These are phyloP conservation scores for Tetrahymena elliotti DNA, from an alignment of 73 alveolate genomes.

Conservation along the genomic window DNA sequence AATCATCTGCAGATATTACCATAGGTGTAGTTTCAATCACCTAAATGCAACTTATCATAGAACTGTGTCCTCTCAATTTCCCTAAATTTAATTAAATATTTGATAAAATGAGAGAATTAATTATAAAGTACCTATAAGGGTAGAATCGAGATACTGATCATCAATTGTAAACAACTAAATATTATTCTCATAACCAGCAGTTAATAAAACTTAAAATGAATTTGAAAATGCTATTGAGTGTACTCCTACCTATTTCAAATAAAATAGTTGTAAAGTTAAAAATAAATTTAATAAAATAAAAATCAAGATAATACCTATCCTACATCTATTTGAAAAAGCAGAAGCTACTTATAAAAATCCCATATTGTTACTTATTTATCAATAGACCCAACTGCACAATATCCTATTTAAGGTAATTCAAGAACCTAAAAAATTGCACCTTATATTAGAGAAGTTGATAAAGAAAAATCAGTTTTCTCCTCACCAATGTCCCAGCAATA, in stretches of 20 bases:
- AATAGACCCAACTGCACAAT: conserved; percentile 28
- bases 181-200: conserved; percentile 26
- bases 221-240: conserved; percentile 22
- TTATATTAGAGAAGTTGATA: background rate
- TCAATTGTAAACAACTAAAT: conserved; percentile 20
- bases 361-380: conserved; percentile 31
- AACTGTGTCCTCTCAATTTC: conserved; percentile 35
- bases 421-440: conserved; percentile 25
- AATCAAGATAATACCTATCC: background rate
- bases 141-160: conserved; percentile 29
- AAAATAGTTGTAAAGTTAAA: background rate
- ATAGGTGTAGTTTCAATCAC: conserved; percentile 31
- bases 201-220: conserved; percentile 9
- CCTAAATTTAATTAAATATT: background rate
- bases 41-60: conserved; percentile 12
- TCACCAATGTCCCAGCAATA: conserved; percentile 23
- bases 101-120: background rate
- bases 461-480: background rate
- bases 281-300: background rate
- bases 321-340: background rate
- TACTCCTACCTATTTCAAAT: conserved; percentile 20
- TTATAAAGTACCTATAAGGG: conserved; percentile 5
- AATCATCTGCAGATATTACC: conserved; percentile 41
- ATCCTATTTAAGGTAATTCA: conserved; percentile 23
- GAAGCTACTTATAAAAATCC: conserved; percentile 16